Base-by-base conservation (phyloP, 2,329 filamentous ascomycete species). In the Onygena corvina region DNA sequence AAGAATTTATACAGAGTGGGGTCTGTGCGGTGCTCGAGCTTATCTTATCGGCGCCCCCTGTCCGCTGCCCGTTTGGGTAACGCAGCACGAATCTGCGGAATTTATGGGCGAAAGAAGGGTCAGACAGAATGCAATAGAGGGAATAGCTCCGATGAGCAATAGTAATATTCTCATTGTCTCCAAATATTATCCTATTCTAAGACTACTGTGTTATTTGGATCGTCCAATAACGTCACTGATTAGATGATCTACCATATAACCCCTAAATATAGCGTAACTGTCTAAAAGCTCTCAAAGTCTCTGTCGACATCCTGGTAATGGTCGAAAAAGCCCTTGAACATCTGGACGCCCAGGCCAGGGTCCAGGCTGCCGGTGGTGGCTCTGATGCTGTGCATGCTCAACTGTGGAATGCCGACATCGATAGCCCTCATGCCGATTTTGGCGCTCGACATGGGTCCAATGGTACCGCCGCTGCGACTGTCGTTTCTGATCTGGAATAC, bases 401-500 rank as follows among this genome's bases (percentile, higher is more conserved):
- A 68, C 70, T 96, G 90, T 3, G 88, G 82, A 59, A 96, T 82
- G 11, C 90, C 90, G 0, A 86, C 87, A 63, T 96, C 90, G 45
- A 92, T 84, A 0, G 86, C 79, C 47, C 86, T 72, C 52, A 94
- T 81, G 25, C 90, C 90, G 67, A 92, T 84, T 23, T 77, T 78
- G 23, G 82, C 80, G 57, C 81, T 87, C 30, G 94, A 74, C 77
- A 89, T 88, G 0, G 92, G 92, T 0, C 92, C 92, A n/a, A 96
- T 88, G 0, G 92, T 98, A 12, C 92, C 92, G 25, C 92, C 92
- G 60, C 81, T 86, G 49, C 90, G 75, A 7, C 77, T 83, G 67
- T 96, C 92, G 63, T 96, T 98, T 50, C 92, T 74, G 64, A 96
- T 96, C 74, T 94, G 88, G 75, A 96, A 96, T 4, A 84, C 73